These are phyloP conservation scores for Colletotrichum liaoningense DNA, from an alignment of 2,329 filamentous ascomycete genomes.

Conservation along the genomic window DNA sequence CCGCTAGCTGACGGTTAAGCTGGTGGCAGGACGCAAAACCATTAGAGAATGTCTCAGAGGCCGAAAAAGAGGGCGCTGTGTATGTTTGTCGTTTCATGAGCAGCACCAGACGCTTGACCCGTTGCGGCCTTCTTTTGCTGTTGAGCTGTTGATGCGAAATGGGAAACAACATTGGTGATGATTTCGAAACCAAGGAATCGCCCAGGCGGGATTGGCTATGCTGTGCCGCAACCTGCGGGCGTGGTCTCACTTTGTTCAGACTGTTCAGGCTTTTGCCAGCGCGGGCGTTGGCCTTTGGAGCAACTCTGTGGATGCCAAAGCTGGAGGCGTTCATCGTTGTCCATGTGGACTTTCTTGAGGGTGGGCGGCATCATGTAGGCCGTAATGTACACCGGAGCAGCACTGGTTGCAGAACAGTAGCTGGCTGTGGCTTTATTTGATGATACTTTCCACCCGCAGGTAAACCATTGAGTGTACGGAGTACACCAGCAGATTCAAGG, in stretches of 20 bases:
- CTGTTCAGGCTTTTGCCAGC: neutral
- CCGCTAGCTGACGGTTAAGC: constrained; percentile 21
- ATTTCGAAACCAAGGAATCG: neutral
- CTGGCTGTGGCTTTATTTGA: constrained; percentile 19
- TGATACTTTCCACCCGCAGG: neutral
- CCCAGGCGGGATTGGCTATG: constrained; percentile 5
- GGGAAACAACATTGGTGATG: constrained; percentile 6
- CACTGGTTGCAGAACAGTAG: neutral
- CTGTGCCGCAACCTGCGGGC: constrained; percentile 11
- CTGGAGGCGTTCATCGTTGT: neutral
- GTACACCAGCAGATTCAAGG: neutral
- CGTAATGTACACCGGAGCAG: neutral
- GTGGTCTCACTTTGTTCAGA: constrained; percentile 18
- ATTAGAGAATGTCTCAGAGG: constrained; percentile 23
- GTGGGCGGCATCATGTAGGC: neutral
- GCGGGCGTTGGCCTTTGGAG: constrained; percentile 24
- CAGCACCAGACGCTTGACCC: constrained; percentile 21
- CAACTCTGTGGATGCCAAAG: neutral
- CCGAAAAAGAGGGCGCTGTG: constrained; percentile 18
- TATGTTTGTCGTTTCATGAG: constrained; percentile 31
- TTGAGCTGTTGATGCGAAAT: constrained; percentile 21
- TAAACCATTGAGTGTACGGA: neutral
- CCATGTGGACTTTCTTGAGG: too few relatives aligned
- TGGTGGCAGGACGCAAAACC: constrained; percentile 9
- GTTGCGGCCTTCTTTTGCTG: constrained; percentile 21